Evolutionary conservation across 2,329 filamentous ascomycete genomes (phyloP).

Genomic region (Stemphylium lycopersici): DNA sequence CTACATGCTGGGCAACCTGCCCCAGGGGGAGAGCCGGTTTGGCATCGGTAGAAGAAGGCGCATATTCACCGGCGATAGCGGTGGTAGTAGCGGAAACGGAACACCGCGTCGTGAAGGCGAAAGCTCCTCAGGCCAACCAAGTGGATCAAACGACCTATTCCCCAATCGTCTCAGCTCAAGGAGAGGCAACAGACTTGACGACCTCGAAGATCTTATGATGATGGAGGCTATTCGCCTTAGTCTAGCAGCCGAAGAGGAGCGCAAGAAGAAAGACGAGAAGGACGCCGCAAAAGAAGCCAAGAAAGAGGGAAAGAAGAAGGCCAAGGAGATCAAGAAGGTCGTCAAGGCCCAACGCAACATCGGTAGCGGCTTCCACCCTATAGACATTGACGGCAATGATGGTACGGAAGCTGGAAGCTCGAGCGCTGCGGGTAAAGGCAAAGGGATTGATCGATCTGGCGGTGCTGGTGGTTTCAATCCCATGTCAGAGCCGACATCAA

Average conservation of each 20-base stretch:
- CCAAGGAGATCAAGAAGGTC: constrained; percentile 68
- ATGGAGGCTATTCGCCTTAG: constrained; percentile 93
- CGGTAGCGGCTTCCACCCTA: constrained; percentile 53
- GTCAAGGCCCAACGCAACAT: constrained; percentile 70
- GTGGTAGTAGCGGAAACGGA: constrained; percentile 52
- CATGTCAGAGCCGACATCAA: constrained; percentile 51
- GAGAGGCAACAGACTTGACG: constrained; percentile 71
- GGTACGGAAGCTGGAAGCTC: constrained; percentile 35
- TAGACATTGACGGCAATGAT: constrained; percentile 60
- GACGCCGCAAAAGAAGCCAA: constrained; percentile 82
- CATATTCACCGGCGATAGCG: constrained; percentile 58
- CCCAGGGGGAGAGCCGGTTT: constrained; percentile 58
- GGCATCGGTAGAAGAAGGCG: constrained; percentile 53
- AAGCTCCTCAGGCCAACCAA: constrained; percentile 36
- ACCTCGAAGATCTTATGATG: constrained; percentile 98
- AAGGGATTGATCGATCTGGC: constrained; percentile 53
- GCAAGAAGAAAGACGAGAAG: constrained; percentile 84
- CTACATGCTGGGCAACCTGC: constrained; percentile 76
- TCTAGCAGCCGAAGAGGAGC: constrained; percentile 89
- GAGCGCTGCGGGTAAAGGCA: constrained; percentile 53
- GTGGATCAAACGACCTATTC: constrained; percentile 46
- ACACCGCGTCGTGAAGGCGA: constrained; percentile 51
- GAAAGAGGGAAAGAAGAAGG: constrained; percentile 79
- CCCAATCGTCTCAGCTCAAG: constrained; percentile 59
- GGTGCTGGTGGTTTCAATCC: constrained; percentile 50